Percentiles rank a stretch among this genome's conserved stretches.
Evolutionary conservation across 345 rosid genomes (phyloP).

Genomic region (Populus pruinosa): DNA sequence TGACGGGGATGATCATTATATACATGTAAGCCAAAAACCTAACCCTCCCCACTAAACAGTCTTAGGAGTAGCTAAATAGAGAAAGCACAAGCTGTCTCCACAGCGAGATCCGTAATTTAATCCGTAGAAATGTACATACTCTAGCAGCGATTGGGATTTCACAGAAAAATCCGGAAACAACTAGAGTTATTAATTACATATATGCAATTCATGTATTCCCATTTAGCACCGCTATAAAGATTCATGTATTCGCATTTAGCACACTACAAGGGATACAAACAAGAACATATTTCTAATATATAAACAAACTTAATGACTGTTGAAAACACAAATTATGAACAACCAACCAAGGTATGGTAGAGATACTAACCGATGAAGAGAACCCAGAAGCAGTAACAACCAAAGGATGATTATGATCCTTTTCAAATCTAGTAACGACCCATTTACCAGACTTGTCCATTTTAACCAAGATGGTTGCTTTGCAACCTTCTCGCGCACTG

Average conservation of each 20-base stretch:
- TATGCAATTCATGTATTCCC: too few relatives aligned
- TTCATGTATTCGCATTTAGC: too few relatives aligned
- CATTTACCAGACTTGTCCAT: conserved; percentile 81
- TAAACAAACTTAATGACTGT: too few relatives aligned
- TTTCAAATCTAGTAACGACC: conserved; percentile 74
- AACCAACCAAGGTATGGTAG: not conserved
- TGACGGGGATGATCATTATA: not conserved
- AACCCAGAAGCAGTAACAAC: conserved; percentile 43
- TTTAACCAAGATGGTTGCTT: conserved; percentile 71
- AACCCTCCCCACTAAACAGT: not conserved
- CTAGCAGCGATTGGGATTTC: not conserved
- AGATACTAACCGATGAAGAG: conserved; percentile 43
- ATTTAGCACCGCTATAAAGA: too few relatives aligned
- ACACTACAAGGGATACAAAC: too few relatives aligned
- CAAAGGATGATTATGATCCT: conserved; percentile 75
- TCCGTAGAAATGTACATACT: not conserved
- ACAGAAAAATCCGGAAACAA: not conserved
- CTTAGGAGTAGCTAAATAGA: not conserved
- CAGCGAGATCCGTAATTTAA: not conserved
- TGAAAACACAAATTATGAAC: not conserved
- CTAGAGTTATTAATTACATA: too few relatives aligned
- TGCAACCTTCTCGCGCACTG: conserved; percentile 80
- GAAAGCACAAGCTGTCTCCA: not conserved
- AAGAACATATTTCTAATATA: too few relatives aligned
- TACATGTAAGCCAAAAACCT: not conserved